Evolutionary conservation across 1,139 yeast genomes (phyloP).

Genomic region (Blastobotrys aristatus): DNA sequence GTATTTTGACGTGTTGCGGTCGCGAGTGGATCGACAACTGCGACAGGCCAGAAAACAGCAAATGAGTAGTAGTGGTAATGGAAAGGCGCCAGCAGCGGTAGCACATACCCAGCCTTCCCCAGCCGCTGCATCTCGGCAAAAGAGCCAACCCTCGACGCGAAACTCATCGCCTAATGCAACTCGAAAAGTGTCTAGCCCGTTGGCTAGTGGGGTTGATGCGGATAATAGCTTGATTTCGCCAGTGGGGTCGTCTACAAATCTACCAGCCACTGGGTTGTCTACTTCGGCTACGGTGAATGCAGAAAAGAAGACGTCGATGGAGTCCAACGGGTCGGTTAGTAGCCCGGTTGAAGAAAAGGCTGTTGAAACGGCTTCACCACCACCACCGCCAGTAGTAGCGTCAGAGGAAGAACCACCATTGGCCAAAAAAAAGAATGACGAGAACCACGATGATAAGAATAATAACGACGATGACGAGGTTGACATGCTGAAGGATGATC

Average conservation of each 20-base stretch:
- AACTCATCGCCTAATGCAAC: slow-evolving; percentile 6
- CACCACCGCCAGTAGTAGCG: background rate
- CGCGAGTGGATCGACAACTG: slow-evolving; percentile 36
- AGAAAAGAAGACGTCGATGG: background rate
- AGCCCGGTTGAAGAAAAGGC: background rate
- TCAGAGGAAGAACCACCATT: background rate
- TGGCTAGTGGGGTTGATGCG: background rate
- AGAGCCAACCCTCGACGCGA: slow-evolving; percentile 9
- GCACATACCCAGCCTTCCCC: slow-evolving; percentile 12
- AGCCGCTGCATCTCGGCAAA: slow-evolving; percentile 10
- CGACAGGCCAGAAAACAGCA: slow-evolving; percentile 21
- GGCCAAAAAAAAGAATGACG: background rate
- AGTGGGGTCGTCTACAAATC: slow-evolving; percentile 22
- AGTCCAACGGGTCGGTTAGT: background rate
- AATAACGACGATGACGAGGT: slow-evolving; percentile 23
- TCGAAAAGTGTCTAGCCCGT: slow-evolving; percentile 7
- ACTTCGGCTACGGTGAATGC: slow-evolving; percentile 7
- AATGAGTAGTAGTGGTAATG: slow-evolving; percentile 11
- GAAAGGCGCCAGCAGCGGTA: background rate
- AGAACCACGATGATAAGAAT: slow-evolving; percentile 10
- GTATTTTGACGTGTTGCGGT: slow-evolving; percentile 60
- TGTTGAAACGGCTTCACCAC: background rate
- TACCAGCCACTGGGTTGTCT: slow-evolving; percentile 22
- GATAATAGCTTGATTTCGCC: slow-evolving; percentile 19
- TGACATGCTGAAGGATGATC: slow-evolving; percentile 22